A percentile compares a stretch with the other conserved stretches of the same genome.
Evolutionary conservation across 306 rosid genomes (phyloP).

Genomic region (apple (Malus domestica)): ASM211411v1 NC_041792.1:880501-881000

Average conservation of each 20-base stretch:
- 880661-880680: neutral
- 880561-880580: neutral
- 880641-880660: neutral
- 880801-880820: neutral
- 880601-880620: neutral
- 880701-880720: neutral
- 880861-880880: neutral
- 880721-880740: neutral
- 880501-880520: slow-evolving; percentile 51
- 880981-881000: neutral
- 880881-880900: neutral
- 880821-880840: neutral
- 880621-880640: neutral
- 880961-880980: neutral
- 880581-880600: neutral
- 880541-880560: neutral
- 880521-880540: slow-evolving; percentile 13
- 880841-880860: neutral
- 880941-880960: neutral
- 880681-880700: neutral
- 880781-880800: neutral
- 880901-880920: neutral
- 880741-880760: neutral
- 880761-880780: neutral
- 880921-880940: neutral